Conservation (phyloP, 306 rosid genomes). For the Malus asiatica region DNA sequence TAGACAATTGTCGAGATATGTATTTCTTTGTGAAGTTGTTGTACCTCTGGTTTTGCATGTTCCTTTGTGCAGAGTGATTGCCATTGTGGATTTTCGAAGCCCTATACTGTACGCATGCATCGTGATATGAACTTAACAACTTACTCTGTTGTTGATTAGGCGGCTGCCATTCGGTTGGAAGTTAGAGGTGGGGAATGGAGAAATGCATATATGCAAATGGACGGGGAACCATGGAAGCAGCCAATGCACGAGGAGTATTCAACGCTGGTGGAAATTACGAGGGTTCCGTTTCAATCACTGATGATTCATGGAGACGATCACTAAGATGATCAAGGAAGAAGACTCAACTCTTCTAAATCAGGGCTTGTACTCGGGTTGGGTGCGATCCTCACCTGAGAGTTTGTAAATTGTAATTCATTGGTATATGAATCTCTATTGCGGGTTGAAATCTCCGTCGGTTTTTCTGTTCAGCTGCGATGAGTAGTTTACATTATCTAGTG, state of each 20-base stretch:
- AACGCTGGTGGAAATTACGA: constrained; percentile 79
- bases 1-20: too few relatives aligned
- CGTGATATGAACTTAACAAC: background rate
- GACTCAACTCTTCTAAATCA: background rate
- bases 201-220: constrained; percentile 81
- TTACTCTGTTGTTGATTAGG: constrained; percentile 36
- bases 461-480: background rate
- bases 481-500: background rate
- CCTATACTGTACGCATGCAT: background rate
- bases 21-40: background rate
- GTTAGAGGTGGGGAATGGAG: constrained; percentile 91
- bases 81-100: background rate
- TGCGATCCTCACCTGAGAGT: constrained; percentile 5
- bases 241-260: constrained; percentile 59
- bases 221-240: constrained; percentile 99
- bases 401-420: background rate
- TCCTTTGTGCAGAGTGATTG: background rate
- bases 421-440: background rate
- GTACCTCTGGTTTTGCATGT: background rate
- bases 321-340: background rate
- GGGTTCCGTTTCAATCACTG: constrained; percentile 70
- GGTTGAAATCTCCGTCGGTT: background rate
- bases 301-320: constrained; percentile 55
- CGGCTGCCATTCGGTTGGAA: constrained; percentile 83
- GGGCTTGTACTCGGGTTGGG: constrained; percentile 11